These are phyloP conservation scores for Basipetospora chlamydospora DNA, from an alignment of 2,329 filamentous ascomycete genomes.

Conservation along the genomic window DNA sequence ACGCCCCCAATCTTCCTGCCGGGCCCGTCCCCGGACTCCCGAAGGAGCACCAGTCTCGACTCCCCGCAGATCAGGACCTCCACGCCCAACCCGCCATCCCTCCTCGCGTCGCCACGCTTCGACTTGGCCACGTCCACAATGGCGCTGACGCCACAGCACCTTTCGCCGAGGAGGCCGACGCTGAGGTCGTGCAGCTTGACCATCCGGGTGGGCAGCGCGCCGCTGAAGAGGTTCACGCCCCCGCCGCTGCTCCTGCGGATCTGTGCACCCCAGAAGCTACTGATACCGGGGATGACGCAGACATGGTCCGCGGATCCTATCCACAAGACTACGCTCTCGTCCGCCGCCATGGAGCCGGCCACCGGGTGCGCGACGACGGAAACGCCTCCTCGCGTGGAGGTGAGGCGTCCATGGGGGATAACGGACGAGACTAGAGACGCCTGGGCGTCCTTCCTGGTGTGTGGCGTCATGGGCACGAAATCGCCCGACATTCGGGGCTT, in stretches of 20 bases:
- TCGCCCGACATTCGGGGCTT: slow-evolving; percentile 28
- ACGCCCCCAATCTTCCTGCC: slow-evolving; percentile 27
- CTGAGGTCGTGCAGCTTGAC: slow-evolving; percentile 36
- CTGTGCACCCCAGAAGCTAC: slow-evolving; percentile 46
- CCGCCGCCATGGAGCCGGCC: slow-evolving; percentile 25
- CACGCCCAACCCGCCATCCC: slow-evolving; percentile 30
- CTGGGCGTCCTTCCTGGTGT: slow-evolving; percentile 39
- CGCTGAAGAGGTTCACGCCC: slow-evolving; percentile 40
- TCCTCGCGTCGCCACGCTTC: slow-evolving; percentile 9
- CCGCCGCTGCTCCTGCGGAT: slow-evolving; percentile 34
- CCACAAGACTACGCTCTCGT: slow-evolving; percentile 43
- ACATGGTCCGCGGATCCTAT: slow-evolving; percentile 41
- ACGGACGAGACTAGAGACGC: slow-evolving; percentile 24
- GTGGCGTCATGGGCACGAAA: slow-evolving; percentile 51
- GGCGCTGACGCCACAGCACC: slow-evolving; percentile 35
- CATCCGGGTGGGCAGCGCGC: slow-evolving; percentile 40
- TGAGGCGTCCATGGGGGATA: slow-evolving; percentile 33
- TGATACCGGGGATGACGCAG: slow-evolving; percentile 38
- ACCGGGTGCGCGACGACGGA: slow-evolving; percentile 30
- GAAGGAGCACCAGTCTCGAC: slow-evolving; percentile 38
- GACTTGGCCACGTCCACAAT: slow-evolving; percentile 21
- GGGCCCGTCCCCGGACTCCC: slow-evolving; percentile 34
- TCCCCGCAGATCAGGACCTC: slow-evolving; percentile 42
- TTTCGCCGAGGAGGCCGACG: slow-evolving; percentile 40
- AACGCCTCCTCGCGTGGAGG: slow-evolving; percentile 37